phyloP scores from a whole-genome alignment of 768 basidiomycete species.

The Candolleomyces aberdarensis region DNA sequence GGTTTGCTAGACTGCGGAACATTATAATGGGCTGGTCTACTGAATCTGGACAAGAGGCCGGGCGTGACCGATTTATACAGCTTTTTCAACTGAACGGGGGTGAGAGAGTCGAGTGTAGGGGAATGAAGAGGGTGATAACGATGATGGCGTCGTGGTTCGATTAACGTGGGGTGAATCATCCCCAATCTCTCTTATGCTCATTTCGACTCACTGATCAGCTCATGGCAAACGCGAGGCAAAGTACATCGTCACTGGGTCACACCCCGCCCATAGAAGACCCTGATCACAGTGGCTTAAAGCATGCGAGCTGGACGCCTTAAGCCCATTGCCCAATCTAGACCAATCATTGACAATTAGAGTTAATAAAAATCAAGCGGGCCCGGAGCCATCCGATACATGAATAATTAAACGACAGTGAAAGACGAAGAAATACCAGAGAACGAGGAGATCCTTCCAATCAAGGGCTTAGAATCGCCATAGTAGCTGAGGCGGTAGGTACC shows the following conservation, averaged over 20 bases:
- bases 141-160: not conserved
- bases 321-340: slow-evolving; percentile 5
- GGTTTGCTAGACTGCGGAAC: slow-evolving; percentile 45
- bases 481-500: slow-evolving; percentile 72
- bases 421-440: slow-evolving; percentile 62
- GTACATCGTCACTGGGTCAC: too few species aligned
- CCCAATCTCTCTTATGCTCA: not conserved
- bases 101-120: not conserved
- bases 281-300: not conserved
- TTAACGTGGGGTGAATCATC: not conserved
- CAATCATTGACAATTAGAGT: slow-evolving; percentile 9
- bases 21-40: slow-evolving; percentile 25
- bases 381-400: not conserved
- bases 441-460: slow-evolving; percentile 57
- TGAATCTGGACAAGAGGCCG: too few species aligned
- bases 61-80: too few species aligned
- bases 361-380: not conserved
- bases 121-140: not conserved
- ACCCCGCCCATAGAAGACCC: not conserved
- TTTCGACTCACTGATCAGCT: slow-evolving; percentile 16
- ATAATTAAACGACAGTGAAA: slow-evolving; percentile 52
- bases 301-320: not conserved
- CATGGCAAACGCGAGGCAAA: slow-evolving; percentile 39
- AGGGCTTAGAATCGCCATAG: slow-evolving; percentile 72
- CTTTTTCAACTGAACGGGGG: not conserved